Percentiles rank a stretch among this genome's conserved stretches.
Conservation (phyloP, 345 rosid species). For the Melaleuca alternifolia region DNA sequence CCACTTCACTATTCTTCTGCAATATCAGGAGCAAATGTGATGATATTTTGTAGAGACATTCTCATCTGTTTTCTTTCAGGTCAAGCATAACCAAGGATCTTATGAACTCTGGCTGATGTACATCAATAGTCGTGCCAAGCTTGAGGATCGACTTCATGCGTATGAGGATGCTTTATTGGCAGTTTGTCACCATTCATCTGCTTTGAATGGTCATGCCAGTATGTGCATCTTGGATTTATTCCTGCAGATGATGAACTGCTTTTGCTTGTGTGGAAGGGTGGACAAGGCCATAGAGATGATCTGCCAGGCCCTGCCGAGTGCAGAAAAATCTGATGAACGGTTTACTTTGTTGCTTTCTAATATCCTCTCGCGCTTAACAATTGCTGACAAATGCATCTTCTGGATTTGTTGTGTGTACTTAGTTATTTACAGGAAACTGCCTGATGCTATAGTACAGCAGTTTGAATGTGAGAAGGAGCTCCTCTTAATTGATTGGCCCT, state of each 20-base stretch:
- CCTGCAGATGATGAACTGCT: conserved; percentile 80
- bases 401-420: conserved; percentile 99
- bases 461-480: conserved; percentile 78
- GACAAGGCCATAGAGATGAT: conserved; percentile 54
- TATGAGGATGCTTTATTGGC: conserved; percentile 62
- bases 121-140: conserved; percentile 68
- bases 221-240: conserved; percentile 79
- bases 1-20: background rate
- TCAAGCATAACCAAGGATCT: conserved; percentile 48
- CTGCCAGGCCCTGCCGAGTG: conserved; percentile 25
- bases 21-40: background rate
- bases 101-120: conserved; percentile 87
- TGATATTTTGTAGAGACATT: conserved; percentile 1
- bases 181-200: conserved; percentile 37
- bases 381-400: conserved; percentile 90
- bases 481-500: conserved; percentile 64
- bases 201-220: conserved; percentile 39
- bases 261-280: conserved; percentile 66
- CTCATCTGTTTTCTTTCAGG: conserved; percentile 44
- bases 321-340: conserved; percentile 47
- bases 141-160: conserved; percentile 58
- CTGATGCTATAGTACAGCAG: conserved; percentile 52
- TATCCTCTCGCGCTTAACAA: conserved; percentile 74
- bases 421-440: conserved; percentile 94
- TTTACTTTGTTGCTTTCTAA: conserved; percentile 53